Percentiles rank a stretch among this genome's conserved stretches.
Conservation (phyloP, 768 basidiomycete genomes). For the Suillus lakei region DNA sequence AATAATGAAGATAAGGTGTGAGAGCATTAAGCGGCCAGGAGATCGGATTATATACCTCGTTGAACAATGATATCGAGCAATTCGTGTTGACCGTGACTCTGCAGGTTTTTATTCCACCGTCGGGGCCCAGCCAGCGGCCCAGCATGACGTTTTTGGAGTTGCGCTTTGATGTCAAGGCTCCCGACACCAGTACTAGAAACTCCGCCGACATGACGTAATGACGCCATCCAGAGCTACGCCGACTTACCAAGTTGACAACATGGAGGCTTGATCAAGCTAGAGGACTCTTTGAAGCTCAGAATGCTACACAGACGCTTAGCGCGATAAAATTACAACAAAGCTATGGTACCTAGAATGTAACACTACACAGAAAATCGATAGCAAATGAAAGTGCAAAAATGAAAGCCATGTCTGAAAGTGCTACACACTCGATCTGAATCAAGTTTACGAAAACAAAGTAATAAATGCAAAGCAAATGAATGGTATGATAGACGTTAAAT, state of each 20-base stretch:
- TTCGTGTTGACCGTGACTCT: not conserved
- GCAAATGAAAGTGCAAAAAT: constrained; percentile 15
- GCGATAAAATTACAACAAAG: constrained; percentile 34
- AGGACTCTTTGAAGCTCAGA: not conserved
- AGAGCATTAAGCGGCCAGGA: no score
- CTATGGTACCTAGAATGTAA: constrained; percentile 26
- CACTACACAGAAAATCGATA: constrained; percentile 29
- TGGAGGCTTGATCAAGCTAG: not conserved
- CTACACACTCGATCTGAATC: constrained; percentile 34
- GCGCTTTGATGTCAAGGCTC: not conserved
- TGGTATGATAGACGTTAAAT: constrained; percentile 38
- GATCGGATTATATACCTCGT: not conserved
- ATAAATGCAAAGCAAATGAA: constrained; percentile 32
- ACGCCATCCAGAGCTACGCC: not conserved
- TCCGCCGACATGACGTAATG: not conserved
- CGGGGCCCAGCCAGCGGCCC: not conserved
- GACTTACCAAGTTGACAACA: not conserved
- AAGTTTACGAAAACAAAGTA: constrained; percentile 23
- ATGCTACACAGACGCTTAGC: not conserved
- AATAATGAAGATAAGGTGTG: not conserved
- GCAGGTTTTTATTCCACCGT: not conserved
- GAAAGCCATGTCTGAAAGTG: constrained; percentile 17
- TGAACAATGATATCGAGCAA: no score
- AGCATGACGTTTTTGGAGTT: constrained; percentile 5
- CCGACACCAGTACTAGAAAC: not conserved